phyloP scores from a whole-genome alignment of 2,329 filamentous ascomycete species.

The Sporothrix pseudoabietina region DNA sequence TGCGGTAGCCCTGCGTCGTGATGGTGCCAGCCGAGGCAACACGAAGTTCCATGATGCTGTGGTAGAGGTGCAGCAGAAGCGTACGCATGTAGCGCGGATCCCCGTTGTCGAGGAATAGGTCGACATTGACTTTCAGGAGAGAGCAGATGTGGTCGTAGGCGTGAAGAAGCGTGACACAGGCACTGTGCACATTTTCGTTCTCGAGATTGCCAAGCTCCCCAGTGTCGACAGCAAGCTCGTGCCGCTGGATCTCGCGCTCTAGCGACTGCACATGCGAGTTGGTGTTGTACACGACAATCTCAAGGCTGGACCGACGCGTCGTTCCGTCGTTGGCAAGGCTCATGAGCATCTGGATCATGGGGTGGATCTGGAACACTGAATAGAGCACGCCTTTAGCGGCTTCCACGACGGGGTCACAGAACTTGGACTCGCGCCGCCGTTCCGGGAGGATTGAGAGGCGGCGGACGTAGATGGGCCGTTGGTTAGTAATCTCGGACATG shows the following conservation, averaged over 20 bases:
- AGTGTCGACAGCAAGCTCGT: conserved; percentile 54
- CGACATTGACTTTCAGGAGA: conserved; percentile 62
- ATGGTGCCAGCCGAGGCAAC: conserved; percentile 46
- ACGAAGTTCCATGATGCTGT: conserved; percentile 68
- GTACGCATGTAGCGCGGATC: conserved; percentile 68
- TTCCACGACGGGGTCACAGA: conserved; percentile 64
- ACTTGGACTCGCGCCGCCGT: conserved; percentile 62
- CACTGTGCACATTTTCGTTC: conserved; percentile 65
- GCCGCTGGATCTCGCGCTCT: conserved; percentile 65
- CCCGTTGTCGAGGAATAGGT: conserved; percentile 65
- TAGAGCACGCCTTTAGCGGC: conserved; percentile 68
- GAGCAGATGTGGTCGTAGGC: conserved; percentile 68
- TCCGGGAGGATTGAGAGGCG: conserved; percentile 65
- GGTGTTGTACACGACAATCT: conserved; percentile 69
- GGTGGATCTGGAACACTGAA: conserved; percentile 68
- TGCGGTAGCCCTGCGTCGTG: conserved; percentile 41
- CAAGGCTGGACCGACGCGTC: conserved; percentile 63
- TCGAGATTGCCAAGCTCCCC: conserved; percentile 52
- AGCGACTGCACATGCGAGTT: conserved; percentile 67
- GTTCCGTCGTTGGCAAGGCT: conserved; percentile 63
- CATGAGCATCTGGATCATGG: conserved; percentile 67
- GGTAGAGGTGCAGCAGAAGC: conserved; percentile 64
- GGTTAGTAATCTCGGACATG: conserved; percentile 55
- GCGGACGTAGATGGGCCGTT: conserved; percentile 64
- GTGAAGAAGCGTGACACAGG: conserved; percentile 64